These are phyloP conservation scores for Boechera retrofracta DNA, from an alignment of 345 rosid genomes.

Conservation along the genomic window DNA sequence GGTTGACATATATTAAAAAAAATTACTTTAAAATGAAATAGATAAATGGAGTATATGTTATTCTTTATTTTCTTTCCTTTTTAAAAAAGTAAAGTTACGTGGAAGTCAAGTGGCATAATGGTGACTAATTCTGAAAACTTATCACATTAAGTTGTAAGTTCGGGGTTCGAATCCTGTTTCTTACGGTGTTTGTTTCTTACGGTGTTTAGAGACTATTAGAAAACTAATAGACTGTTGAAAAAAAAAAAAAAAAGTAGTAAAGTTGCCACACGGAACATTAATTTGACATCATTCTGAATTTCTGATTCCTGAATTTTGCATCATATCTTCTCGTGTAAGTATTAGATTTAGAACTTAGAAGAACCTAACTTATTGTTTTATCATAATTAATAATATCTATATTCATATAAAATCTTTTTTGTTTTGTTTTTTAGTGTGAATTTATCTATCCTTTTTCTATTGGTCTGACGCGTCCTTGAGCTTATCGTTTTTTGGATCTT, in stretches of 20 bases:
- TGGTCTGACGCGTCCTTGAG: no score
- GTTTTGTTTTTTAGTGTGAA: background rate
- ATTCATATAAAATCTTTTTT: background rate
- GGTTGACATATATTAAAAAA: background rate
- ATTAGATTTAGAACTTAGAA: slow-evolving; percentile 3
- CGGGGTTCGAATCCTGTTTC: no score
- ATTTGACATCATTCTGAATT: slow-evolving; percentile 6
- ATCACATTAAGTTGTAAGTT: no score
- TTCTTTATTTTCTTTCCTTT: slow-evolving; percentile 1
- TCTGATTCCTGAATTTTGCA: background rate
- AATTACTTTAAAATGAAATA: background rate
- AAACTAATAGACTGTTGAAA: no score
- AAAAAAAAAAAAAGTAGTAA: background rate
- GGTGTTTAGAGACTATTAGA: no score
- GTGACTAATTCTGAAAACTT: no score
- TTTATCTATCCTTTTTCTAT: background rate
- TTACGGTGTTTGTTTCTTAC: no score
- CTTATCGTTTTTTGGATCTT: no score
- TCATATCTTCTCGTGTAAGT: background rate
- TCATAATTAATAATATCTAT: background rate
- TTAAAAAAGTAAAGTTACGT: slow-evolving; percentile 17
- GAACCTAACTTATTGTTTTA: background rate
- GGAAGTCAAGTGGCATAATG: no score
- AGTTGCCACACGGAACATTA: slow-evolving; percentile 21
- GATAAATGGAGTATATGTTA: background rate